Conservation (phyloP, 2,329 filamentous ascomycete genomes). For the Trichoderma sp. region DNA sequence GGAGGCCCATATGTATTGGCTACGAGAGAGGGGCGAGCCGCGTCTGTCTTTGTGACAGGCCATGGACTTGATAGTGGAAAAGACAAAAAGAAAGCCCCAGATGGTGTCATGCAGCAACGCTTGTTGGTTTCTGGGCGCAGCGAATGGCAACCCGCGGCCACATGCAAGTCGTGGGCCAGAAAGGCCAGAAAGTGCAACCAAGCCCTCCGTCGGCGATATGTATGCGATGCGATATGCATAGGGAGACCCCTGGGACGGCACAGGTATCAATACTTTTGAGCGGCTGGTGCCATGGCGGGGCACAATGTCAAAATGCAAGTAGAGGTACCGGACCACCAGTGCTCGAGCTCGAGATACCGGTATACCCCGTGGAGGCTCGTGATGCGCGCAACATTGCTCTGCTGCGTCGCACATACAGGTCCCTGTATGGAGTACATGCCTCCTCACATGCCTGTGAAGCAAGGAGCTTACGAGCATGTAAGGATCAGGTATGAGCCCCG, state of each 20-base stretch:
- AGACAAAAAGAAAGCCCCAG: constrained; percentile 21
- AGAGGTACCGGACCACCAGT: background rate
- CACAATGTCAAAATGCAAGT: background rate
- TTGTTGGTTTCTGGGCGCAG: constrained; percentile 7
- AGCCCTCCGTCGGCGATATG: constrained; percentile 22
- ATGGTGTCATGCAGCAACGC: constrained; percentile 35
- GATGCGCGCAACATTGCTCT: constrained; percentile 13
- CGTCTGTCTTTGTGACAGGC: constrained; percentile 23
- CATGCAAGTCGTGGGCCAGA: constrained; percentile 25
- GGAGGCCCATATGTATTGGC: constrained; percentile 1
- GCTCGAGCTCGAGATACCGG: background rate
- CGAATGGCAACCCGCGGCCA: constrained; percentile 22
- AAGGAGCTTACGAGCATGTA: background rate
- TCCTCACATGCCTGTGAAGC: constrained; percentile 10
- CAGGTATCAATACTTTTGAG: background rate
- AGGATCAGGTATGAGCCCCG: background rate
- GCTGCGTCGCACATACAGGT: constrained; percentile 18
- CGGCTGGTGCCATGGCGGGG: background rate
- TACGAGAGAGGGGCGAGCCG: constrained; percentile 16
- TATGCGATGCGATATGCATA: background rate
- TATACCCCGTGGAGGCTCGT: constrained; percentile 22
- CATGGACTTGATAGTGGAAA: constrained; percentile 18
- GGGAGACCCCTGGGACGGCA: background rate
- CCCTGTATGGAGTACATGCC: constrained; percentile 8
- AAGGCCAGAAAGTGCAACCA: constrained; percentile 25